These are phyloP conservation scores for Penicillium salamii DNA, from an alignment of 495 filamentous ascomycete species.

Conservation along the genomic window DNA sequence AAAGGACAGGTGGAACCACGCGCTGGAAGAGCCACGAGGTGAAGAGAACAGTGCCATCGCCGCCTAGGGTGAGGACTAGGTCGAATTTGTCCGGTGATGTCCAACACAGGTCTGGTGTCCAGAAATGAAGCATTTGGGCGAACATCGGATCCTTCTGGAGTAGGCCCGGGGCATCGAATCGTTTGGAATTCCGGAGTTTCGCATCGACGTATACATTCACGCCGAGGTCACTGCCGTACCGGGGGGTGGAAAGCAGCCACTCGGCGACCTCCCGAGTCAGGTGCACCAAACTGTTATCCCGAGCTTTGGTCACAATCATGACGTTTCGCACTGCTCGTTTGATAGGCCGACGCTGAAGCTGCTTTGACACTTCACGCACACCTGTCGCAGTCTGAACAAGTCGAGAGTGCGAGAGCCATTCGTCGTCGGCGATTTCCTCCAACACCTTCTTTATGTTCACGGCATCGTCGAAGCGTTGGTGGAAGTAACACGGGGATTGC, in stretches of 20 bases:
- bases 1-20: constrained; percentile 84
- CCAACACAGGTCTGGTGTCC: constrained; percentile 94
- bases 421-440: constrained; percentile 87
- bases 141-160: constrained; percentile 68
- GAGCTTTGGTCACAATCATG: constrained; percentile 96
- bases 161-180: constrained; percentile 76
- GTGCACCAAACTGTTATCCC: constrained; percentile 82
- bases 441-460: constrained; percentile 93
- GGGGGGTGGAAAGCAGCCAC: constrained; percentile 81
- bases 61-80: constrained; percentile 85
- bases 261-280: constrained; percentile 81
- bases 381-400: constrained; percentile 92
- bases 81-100: constrained; percentile 86
- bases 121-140: constrained; percentile 79
- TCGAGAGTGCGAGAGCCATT: constrained; percentile 86
- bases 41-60: constrained; percentile 89
- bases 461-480: constrained; percentile 91
- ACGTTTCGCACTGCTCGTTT: constrained; percentile 83
- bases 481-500: constrained; percentile 94
- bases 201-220: constrained; percentile 94
- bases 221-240: constrained; percentile 75
- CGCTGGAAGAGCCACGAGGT: constrained; percentile 94
- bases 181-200: constrained; percentile 79
- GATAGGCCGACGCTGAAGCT: constrained; percentile 84
- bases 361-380: constrained; percentile 91